Evolutionary conservation across 75 land plant genomes (phyloP), one percentile per base, ranked within the genome.

Genomic region (Cupressus sempervirens): DNA sequence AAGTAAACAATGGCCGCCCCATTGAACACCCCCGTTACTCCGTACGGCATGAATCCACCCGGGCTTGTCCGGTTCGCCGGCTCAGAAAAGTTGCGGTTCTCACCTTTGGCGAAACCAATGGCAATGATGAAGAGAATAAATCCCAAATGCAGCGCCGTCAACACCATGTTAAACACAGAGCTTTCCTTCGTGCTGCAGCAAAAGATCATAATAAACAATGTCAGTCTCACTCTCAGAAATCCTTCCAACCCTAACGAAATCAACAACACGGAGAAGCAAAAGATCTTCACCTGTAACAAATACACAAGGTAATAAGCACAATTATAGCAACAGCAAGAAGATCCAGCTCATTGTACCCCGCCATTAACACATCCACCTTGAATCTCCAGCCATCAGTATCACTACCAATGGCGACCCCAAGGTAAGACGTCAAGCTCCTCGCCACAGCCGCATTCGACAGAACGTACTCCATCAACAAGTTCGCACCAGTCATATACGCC

Each of bases 391-490:
- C 90, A 26, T 84, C 84, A 50, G 87, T 67, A 36, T 89, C 40
- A 1, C 89, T 73, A 2, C 96, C 96, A 32, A 91, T 89, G 4
- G 93, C 91, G 20, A 95, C 83, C 0, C 92, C 95, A 0, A 93
- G 26, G 45, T 97, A 93, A 13, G 95, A 87, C 40, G 95, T 94
- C 86, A 94, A 93, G 70, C 94, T 87, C 32, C 99, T 86, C 0
- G 98, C 94, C 13, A 96, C 98, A 16, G 98, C 98, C 73, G 98
- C 99, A 84, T 94, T 96, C 1, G 98, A 94, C 76, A 97, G 48
- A 13, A 97, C 98, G 79, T 96, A 96, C 88, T 97, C 98, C 93
- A 97, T 92, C 12, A 97, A 75, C 80, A 97, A 88, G 85, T 96
- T 97, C 46, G 95, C 94, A 0, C 96, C 99, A 0, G 98, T 94